Evolutionary conservation across 495 filamentous ascomycete genomes (phyloP).

Genomic region (Bombardia bombarda): DNA sequence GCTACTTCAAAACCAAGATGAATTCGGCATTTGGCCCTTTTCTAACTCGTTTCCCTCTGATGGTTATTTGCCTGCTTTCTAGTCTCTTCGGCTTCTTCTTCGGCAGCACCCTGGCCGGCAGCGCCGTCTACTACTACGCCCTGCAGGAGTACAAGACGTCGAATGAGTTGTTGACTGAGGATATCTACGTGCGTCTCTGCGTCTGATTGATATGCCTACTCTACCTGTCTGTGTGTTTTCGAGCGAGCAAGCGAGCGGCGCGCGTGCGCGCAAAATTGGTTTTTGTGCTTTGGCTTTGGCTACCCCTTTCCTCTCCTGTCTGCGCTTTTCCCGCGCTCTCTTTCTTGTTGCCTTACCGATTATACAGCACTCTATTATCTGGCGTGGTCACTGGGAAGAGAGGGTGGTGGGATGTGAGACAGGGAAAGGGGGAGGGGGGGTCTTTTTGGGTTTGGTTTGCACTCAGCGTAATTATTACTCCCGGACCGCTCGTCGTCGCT

Average conservation of each 20-base stretch:
- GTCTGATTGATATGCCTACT: constrained; percentile 28
- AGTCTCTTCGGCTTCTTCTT: constrained; percentile 93
- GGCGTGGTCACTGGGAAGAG: too few relatives aligned
- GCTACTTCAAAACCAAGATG: background rate
- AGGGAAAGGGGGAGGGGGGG: constrained; percentile 1
- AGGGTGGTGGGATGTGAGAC: background rate
- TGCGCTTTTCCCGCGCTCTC: background rate
- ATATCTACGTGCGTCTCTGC: constrained; percentile 79
- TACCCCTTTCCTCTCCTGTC: background rate
- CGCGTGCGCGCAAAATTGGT: background rate
- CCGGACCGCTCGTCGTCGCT: background rate
- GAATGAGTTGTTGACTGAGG: constrained; percentile 89
- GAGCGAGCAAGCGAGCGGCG: background rate
- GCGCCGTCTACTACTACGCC: constrained; percentile 81
- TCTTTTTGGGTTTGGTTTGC: background rate
- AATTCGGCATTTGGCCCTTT: too few relatives aligned
- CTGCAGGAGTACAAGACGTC: constrained; percentile 87
- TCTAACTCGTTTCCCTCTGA: background rate
- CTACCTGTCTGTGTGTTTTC: constrained; percentile 5
- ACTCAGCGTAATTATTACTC: constrained; percentile 7
- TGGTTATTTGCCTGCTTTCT: constrained; percentile 3
- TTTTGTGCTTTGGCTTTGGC: background rate
- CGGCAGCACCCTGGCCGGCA: constrained; percentile 71
- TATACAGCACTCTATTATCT: too few relatives aligned
- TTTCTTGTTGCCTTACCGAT: background rate